Base-by-base conservation (phyloP, 495 filamentous ascomycete genomes). In the Penicillium simplicissimum region DNA sequence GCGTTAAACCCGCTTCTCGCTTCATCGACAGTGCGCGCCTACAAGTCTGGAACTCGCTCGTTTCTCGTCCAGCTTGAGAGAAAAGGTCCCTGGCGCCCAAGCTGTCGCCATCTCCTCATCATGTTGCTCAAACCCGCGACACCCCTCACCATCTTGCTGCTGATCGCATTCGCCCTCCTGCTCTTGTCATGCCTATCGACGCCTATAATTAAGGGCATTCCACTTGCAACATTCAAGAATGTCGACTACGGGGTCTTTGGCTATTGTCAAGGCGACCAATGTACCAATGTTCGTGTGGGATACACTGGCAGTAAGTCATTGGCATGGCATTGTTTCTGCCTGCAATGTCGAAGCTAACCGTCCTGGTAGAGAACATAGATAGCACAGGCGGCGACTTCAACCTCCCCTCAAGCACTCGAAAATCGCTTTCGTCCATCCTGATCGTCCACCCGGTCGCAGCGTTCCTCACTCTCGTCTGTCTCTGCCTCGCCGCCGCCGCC, bases 231-330 rank as follows among this genome's bases (percentile, higher is more conserved):
- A 13, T 95, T 85, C 68, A 70, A 87, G 19, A 87, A 88, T 60
- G 84, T 91, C 64, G 86, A 89, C 56, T 96, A 97, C 76, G 95
- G 95, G 8, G 95, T 98, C 13, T 95, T 97, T 79, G 95, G 95
- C 11, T 96, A 87, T 67, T 98, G 95, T 76, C 79, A 87, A 55
- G 74, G 70, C 8, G 71, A 70, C 31, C 64, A 68, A 43, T 98
- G 95, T 71, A 91, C 83, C 62, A 77, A 77, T n/a, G 85, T 92
- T 59, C 82, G 87, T 68, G 82, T 98, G 61, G 95, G 96, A 68
- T 98, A 98, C 75, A 85, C 87, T 65, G 88, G 86, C 66, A 83
- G 93, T 97, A 79, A 73, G 89, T 87, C 31, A 42, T 57, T 54
- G 43, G 56, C 51, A 57, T 56, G 52, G 56, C 65, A 65, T 59